phyloP scores from a whole-genome alignment of 164 flowering plant genomes.

The Platanus orientalis region DNA sequence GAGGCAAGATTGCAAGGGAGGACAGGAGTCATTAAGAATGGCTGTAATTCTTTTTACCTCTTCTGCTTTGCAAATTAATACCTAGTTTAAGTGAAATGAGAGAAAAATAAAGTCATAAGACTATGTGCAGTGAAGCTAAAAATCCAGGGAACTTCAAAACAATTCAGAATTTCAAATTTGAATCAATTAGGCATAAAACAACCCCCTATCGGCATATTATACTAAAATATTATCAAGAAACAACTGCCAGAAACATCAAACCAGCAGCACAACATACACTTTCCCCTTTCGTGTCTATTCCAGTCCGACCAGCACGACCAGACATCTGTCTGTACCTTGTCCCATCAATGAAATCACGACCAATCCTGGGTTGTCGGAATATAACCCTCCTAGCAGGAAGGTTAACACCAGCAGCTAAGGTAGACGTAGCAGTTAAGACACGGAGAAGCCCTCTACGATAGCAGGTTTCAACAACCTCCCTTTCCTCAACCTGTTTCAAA shows the following conservation, averaged over 20 bases:
- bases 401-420: conserved; percentile 98
- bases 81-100: conserved; percentile 35
- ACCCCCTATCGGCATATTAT: neutral
- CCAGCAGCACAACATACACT: conserved; percentile 58
- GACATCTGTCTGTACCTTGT: conserved; percentile 94
- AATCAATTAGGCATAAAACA: neutral
- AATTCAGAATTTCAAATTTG: neutral
- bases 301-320: conserved; percentile 99
- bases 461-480: conserved; percentile 92
- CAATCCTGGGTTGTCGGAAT: conserved; percentile 93
- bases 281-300: conserved; percentile 97
- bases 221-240: neutral
- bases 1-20: conserved; percentile 84
- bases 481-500: conserved; percentile 77
- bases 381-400: conserved; percentile 96
- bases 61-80: conserved; percentile 84
- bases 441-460: conserved; percentile 88
- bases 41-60: conserved; percentile 65
- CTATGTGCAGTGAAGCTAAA: neutral
- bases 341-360: conserved; percentile 95
- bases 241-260: conserved; percentile 2
- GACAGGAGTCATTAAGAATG: conserved; percentile 74
- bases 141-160: neutral
- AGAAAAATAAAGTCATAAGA: conserved; percentile 8
- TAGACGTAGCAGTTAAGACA: conserved; percentile 91